Evolutionary conservation across 164 flowering plant species (phyloP).

Genomic region (Sedum album): DNA sequence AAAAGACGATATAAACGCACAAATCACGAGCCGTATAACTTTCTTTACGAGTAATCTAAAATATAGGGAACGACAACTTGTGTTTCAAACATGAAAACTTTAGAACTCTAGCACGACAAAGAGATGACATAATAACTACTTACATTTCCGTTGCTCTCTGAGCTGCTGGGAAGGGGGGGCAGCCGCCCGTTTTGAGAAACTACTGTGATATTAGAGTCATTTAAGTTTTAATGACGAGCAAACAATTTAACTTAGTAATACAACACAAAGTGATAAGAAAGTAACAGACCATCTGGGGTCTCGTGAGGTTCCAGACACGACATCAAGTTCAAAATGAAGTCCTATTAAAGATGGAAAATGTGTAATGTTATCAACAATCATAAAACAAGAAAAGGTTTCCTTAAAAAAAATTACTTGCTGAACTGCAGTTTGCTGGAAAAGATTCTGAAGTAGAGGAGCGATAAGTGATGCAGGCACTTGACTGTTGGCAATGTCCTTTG

Average conservation of each 20-base stretch:
- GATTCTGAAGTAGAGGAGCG: conserved; percentile 86
- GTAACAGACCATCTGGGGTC: conserved; percentile 60
- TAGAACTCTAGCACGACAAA: background rate
- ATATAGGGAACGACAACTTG: background rate
- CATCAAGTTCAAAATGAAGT: background rate
- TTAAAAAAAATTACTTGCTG: conserved; percentile 56
- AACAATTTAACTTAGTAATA: background rate
- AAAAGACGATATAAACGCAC: too few relatives aligned
- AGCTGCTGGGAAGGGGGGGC: conserved; percentile 46
- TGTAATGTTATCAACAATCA: background rate
- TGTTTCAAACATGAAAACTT: too few relatives aligned
- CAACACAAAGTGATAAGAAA: background rate
- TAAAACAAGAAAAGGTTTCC: background rate
- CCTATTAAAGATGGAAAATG: background rate
- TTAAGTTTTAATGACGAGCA: conserved; percentile 3
- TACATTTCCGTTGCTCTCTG: conserved; percentile 68
- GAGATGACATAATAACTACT: conserved; percentile 16
- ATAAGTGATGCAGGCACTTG: conserved; percentile 49
- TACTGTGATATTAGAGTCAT: conserved; percentile 23
- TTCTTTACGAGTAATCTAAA: too few relatives aligned
- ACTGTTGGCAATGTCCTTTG: conserved; percentile 41
- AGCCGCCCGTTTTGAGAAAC: conserved; percentile 66
- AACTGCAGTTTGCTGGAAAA: conserved; percentile 79
- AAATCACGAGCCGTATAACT: too few relatives aligned
- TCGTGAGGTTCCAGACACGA: conserved; percentile 51